Evolutionary conservation across 2,329 filamentous ascomycete genomes (phyloP).

Genomic region (Gliomastix tumulicola): DNA sequence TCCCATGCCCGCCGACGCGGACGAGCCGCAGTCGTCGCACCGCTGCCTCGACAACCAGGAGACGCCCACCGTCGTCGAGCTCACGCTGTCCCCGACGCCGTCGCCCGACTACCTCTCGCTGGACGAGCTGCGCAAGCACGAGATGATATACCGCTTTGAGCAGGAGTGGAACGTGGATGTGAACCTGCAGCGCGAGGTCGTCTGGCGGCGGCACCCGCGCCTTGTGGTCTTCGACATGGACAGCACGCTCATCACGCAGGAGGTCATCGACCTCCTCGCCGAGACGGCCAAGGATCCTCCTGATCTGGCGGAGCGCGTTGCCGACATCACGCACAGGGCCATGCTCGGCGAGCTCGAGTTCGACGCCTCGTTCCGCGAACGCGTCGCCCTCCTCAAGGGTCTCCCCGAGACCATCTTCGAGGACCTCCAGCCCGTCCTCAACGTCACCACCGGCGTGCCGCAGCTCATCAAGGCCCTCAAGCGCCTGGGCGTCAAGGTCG

Average conservation of each 20-base stretch:
- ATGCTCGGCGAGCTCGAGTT: conserved; percentile 98
- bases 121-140: conserved; percentile 68
- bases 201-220: conserved; percentile 74
- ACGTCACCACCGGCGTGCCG: conserved; percentile 73
- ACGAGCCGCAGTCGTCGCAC: conserved; percentile 52
- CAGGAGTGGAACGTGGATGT: conserved; percentile 85
- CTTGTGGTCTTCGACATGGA: conserved; percentile 98
- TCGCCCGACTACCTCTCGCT: conserved; percentile 58
- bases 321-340: conserved; percentile 82
- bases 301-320: conserved; percentile 74
- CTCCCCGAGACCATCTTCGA: conserved; percentile 75
- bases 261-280: conserved; percentile 94
- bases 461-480: conserved; percentile 70
- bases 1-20: conserved; percentile 43
- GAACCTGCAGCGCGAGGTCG: conserved; percentile 63
- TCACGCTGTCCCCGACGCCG: conserved; percentile 55
- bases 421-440: conserved; percentile 65
- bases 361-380: conserved; percentile 70
- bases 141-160: conserved; percentile 78
- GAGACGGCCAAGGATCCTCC: conserved; percentile 61
- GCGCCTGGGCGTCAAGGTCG: conserved; percentile 75
- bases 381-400: conserved; percentile 75
- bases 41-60: conserved; percentile 55
- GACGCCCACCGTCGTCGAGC: conserved; percentile 58
- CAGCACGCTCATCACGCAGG: conserved; percentile 91